Percentiles rank a stretch among this genome's conserved stretches.
Evolutionary conservation across 1,284 basidiomycete species (phyloP).

Genomic region (Ceraceosorus guamensis): DNA sequence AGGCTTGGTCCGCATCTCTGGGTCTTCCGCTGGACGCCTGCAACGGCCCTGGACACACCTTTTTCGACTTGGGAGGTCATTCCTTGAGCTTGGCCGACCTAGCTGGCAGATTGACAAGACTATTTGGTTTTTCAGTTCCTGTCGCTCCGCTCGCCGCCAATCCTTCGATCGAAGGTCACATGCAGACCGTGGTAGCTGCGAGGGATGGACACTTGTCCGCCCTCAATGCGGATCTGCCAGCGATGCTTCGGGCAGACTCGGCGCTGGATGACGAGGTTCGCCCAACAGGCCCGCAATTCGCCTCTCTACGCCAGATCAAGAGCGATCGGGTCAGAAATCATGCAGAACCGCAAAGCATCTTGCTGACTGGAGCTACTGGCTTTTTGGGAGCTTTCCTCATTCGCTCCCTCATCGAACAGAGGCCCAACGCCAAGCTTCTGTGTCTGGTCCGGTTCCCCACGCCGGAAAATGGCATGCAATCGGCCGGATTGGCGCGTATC

Average conservation of each 20-base stretch:
- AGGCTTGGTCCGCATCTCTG: constrained; percentile 43
- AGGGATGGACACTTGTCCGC: constrained; percentile 43
- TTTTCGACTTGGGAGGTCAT: constrained; percentile 48
- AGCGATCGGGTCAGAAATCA: no score
- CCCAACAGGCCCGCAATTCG: constrained; percentile 22
- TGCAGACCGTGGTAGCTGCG: constrained; percentile 29
- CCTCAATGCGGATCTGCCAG: constrained; percentile 45
- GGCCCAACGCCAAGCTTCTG: constrained; percentile 42
- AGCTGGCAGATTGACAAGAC: constrained; percentile 37
- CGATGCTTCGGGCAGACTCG: constrained; percentile 38
- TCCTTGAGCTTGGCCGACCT: constrained; percentile 42
- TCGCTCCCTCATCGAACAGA: constrained; percentile 35
- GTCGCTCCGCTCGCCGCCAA: constrained; percentile 34
- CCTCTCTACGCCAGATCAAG: constrained; percentile 4
- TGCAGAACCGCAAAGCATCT: constrained; percentile 30
- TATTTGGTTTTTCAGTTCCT: constrained; percentile 42
- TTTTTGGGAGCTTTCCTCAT: constrained; percentile 47
- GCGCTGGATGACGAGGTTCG: constrained; percentile 35
- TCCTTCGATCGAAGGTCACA: constrained; percentile 40
- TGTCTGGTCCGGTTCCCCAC: constrained; percentile 46
- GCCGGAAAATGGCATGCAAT: constrained; percentile 32
- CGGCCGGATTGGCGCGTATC: constrained; percentile 43
- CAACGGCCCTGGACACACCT: constrained; percentile 25
- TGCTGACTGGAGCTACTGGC: constrained; percentile 48
- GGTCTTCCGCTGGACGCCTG: constrained; percentile 30